Conservation (phyloP, 805 yeast species). For the Tetrapisispora pingtungensis region DNA sequence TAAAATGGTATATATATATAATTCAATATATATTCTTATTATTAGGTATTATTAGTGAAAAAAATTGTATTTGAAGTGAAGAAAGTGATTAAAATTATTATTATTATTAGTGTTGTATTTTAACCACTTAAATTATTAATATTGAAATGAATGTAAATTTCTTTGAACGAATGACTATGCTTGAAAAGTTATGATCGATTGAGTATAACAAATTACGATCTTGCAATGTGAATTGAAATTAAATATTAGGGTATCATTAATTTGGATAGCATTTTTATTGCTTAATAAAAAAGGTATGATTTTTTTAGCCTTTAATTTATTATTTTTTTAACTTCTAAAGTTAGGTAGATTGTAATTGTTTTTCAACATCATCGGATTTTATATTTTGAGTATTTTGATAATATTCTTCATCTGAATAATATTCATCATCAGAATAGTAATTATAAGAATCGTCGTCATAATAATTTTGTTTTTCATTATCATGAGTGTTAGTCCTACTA, state of each 20-base stretch:
- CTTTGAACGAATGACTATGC: background rate
- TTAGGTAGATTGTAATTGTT: background rate
- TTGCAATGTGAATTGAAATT: background rate
- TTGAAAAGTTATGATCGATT: background rate
- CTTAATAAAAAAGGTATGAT: background rate
- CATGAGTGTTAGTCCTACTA: background rate
- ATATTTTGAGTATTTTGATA: background rate
- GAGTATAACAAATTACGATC: no score
- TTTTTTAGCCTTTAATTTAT: no score
- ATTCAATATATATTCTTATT: no score
- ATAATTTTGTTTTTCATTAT: background rate
- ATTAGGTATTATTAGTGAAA: no score
- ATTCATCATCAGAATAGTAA: background rate
- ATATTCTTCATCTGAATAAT: background rate
- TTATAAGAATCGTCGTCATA: background rate
- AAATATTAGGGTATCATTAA: constrained; percentile 2
- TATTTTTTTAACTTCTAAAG: no score
- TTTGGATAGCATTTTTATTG: no score
- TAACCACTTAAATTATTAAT: no score
- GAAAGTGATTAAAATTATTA: no score
- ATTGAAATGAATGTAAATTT: background rate
- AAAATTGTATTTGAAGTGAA: no score
- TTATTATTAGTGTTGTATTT: background rate
- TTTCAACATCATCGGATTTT: background rate
- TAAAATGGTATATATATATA: no score